Evolutionary conservation across 2,329 filamentous ascomycete genomes (phyloP).

Genomic region (Claviceps fusiformis): DNA sequence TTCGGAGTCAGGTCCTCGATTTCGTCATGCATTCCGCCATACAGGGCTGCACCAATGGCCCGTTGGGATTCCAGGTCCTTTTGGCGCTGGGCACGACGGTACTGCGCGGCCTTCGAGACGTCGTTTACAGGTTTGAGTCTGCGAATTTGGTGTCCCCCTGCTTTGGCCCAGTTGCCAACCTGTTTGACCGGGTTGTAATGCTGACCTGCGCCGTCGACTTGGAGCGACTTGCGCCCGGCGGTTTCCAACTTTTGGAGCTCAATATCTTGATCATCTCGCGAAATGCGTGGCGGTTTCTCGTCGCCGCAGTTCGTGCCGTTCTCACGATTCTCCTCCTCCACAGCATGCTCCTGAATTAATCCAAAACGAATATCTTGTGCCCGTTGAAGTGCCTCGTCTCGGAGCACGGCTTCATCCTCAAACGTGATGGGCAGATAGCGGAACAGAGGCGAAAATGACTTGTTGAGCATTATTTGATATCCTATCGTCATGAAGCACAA

Average conservation of each 20-base stretch:
- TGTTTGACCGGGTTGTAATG: slow-evolving; percentile 33
- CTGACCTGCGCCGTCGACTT: slow-evolving; percentile 8
- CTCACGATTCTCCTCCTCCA: slow-evolving; percentile 25
- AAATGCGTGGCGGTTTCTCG: slow-evolving; percentile 11
- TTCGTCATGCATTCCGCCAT: slow-evolving; percentile 78
- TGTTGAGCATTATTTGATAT: slow-evolving; percentile 72
- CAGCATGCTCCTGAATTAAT: slow-evolving; percentile 32
- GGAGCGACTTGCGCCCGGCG: slow-evolving; percentile 2
- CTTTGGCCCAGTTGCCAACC: slow-evolving; percentile 32
- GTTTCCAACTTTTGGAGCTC: slow-evolving; percentile 26
- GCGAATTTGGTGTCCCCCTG: slow-evolving; percentile 32
- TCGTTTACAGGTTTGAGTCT: slow-evolving; percentile 24
- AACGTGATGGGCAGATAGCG: slow-evolving; percentile 87
- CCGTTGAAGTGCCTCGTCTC: slow-evolving; percentile 77
- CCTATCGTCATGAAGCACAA: slow-evolving; percentile 54
- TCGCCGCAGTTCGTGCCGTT: slow-evolving; percentile 15
- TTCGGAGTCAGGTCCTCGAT: slow-evolving; percentile 87
- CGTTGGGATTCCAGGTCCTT: slow-evolving; percentile 60
- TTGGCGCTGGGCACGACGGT: slow-evolving; percentile 33
- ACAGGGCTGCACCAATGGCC: slow-evolving; percentile 67
- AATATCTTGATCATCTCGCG: slow-evolving; percentile 24
- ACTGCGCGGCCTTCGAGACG: slow-evolving; percentile 29
- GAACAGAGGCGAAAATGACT: slow-evolving; percentile 72
- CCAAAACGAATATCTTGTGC: slow-evolving; percentile 61
- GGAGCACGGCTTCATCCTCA: slow-evolving; percentile 85